Base-by-base conservation (phyloP, 306 rosid genomes). In the Prosopis cineraria region DNA sequence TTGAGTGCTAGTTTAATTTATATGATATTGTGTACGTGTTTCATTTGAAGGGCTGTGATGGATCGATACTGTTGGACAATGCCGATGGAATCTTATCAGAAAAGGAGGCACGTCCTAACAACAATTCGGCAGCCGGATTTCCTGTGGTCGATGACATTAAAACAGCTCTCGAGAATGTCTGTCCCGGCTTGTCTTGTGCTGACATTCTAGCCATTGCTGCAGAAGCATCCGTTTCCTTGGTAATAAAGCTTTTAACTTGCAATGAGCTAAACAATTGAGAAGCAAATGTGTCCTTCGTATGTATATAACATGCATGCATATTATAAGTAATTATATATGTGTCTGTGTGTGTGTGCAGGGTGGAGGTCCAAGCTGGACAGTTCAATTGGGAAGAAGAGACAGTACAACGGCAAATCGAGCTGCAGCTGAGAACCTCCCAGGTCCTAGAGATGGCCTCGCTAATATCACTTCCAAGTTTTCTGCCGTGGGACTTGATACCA, bases 131-230 rank as follows among this genome's bases (percentile, higher is more conserved):
- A 0, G 76, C 4, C 31, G 90, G 88, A 39, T 84, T 37, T 41
- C 7, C 44, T 0, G 87, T 84, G 7, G 85, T 87, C 19, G 74
- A 87, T 48, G 87, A 82, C 52, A 82, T 82, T 29, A 87, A 87
- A 82, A 55, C 90, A 12, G 85, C 87, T 0, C 53, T 87, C 0
- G 87, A 87, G 69, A 82, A 74, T 59, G 88, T 65, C 43, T 87
- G 90, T 37, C 90, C 88, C 0, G 88, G 88, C 0, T 82, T 1
- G 88, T 87, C 34, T 1, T 87, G 90, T 71, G 86, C 90, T 16
- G 90, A 87, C 34, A 84, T 87, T 29, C 62, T 87, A 37, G 85
- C 90, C 30, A 36, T 87, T 70, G 68, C 85, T 31, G 40, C 90
- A 25, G 64, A 78, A 64, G 68, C 70, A 6, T 24, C 80, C 0